Percentiles rank a stretch among this genome's conserved stretches.
Conservation (phyloP, 1,284 basidiomycete species). For the Spongiforma sp. region DNA sequence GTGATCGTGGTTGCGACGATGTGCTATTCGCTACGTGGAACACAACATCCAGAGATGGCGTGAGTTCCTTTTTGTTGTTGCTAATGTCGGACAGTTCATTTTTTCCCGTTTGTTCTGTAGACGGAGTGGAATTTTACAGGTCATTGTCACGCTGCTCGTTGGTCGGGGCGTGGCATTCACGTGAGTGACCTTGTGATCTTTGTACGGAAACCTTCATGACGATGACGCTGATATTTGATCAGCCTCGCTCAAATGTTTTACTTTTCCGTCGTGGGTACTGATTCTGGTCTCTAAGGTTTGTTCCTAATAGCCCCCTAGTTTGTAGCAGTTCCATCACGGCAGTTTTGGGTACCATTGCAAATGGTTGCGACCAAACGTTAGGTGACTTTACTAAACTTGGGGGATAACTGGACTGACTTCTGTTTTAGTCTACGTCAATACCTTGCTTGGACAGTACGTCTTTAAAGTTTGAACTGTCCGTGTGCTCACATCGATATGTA, state of each 20-base stretch:
- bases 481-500: conserved; percentile 6
- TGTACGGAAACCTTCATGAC: not conserved
- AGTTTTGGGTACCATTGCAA: conserved; percentile 43
- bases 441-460: conserved; percentile 35
- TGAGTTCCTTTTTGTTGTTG: conserved; percentile 22
- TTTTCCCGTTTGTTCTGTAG: conserved; percentile 18
- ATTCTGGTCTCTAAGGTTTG: not conserved
- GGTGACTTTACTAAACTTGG: conserved; percentile 3
- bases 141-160: conserved; percentile 23
- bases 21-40: conserved; percentile 35
- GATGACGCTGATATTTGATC: not conserved
- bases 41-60: conserved; percentile 32
- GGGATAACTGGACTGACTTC: not conserved
- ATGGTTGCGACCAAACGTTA: conserved; percentile 43
- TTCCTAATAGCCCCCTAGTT: conserved; percentile 32
- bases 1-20: conserved; percentile 34
- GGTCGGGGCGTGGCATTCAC: conserved; percentile 40
- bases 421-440: conserved; percentile 36
- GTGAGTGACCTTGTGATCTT: conserved; percentile 21
- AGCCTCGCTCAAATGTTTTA: conserved; percentile 34
- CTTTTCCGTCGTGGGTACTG: conserved; percentile 29
- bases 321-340: conserved; percentile 35
- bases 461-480: not conserved
- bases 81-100: not conserved
- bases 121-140: conserved; percentile 13